Evolutionary conservation across 2,329 filamentous ascomycete genomes (phyloP).

Genomic region (Cladosporium austrohemisphaericum): DNA sequence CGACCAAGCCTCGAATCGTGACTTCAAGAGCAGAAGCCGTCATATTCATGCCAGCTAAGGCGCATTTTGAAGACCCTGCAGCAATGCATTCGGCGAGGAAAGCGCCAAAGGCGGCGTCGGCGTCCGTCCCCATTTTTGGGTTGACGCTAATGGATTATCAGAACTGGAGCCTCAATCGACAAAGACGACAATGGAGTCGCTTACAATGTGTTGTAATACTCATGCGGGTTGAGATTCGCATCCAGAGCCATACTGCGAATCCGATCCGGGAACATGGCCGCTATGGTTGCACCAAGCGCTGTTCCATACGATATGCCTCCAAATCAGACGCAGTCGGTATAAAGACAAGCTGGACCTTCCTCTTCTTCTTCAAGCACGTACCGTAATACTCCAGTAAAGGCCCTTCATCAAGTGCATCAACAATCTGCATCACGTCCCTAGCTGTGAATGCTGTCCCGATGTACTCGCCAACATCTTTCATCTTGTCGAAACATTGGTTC

Average conservation of each 20-base stretch:
- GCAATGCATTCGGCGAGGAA: neutral
- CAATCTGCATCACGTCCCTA: constrained; percentile 44
- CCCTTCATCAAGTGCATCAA: constrained; percentile 43
- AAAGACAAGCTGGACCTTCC: no score
- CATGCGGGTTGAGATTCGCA: constrained; percentile 32
- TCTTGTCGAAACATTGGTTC: constrained; percentile 10
- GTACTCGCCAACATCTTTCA: constrained; percentile 32
- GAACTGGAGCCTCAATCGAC: no score
- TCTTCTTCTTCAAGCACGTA: no score
- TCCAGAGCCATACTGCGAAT: constrained; percentile 44
- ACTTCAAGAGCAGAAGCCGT: no score
- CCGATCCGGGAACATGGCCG: constrained; percentile 37
- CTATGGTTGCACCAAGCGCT: constrained; percentile 34
- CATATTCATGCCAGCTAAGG: no score
- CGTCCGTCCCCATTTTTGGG: no score
- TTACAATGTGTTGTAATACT: constrained; percentile 42
- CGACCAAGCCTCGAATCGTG: no score
- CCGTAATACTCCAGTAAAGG: constrained; percentile 36
- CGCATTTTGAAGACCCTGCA: neutral
- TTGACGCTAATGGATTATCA: no score
- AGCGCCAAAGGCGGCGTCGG: neutral
- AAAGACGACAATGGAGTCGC: no score
- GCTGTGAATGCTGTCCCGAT: constrained; percentile 45
- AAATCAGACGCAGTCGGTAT: constrained; percentile 34
- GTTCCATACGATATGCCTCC: constrained; percentile 48